Percentiles rank a stretch among this genome's conserved stretches.
Conservation (phyloP, 352 stramenopile genomes). For the Phytophthora brassicae region DNA sequence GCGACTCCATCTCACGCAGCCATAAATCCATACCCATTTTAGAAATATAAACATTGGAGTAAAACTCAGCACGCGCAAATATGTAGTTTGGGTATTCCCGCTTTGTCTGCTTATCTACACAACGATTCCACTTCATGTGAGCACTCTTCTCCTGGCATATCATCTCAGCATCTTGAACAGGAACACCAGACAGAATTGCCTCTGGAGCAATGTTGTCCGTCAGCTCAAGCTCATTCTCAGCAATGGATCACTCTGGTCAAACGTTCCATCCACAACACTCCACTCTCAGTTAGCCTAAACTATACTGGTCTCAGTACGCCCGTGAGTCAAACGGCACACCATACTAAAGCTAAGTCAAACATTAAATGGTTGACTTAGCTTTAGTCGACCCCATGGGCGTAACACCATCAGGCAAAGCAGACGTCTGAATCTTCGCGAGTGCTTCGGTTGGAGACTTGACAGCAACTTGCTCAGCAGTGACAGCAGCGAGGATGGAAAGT, state of each 20-base stretch:
- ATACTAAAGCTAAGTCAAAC: too few species aligned
- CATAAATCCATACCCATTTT: constrained; percentile 10
- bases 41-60: constrained; percentile 3
- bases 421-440: constrained; percentile 1
- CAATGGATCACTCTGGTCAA: background rate
- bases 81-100: constrained; percentile 18
- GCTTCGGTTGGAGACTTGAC: constrained; percentile 16
- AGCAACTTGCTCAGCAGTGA: background rate
- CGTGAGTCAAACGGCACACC: too few species aligned
- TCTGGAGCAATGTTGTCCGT: background rate
- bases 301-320: too few species aligned
- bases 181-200: background rate
- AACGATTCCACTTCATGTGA: constrained; percentile 6
- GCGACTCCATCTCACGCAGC: constrained; percentile 8
- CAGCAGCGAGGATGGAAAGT: too few species aligned
- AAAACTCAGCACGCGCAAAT: constrained; percentile 10
- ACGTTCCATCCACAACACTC: background rate
- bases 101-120: constrained; percentile 14
- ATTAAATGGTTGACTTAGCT: too few species aligned
- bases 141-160: constrained; percentile 8
- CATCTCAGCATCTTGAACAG: constrained; percentile 4
- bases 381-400: constrained; percentile 3
- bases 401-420: constrained; percentile 6
- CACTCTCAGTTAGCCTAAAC: too few species aligned
- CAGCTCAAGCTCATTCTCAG: background rate